Conservation (phyloP, 1,284 basidiomycete genomes). For the Grifola frondosa region DNA sequence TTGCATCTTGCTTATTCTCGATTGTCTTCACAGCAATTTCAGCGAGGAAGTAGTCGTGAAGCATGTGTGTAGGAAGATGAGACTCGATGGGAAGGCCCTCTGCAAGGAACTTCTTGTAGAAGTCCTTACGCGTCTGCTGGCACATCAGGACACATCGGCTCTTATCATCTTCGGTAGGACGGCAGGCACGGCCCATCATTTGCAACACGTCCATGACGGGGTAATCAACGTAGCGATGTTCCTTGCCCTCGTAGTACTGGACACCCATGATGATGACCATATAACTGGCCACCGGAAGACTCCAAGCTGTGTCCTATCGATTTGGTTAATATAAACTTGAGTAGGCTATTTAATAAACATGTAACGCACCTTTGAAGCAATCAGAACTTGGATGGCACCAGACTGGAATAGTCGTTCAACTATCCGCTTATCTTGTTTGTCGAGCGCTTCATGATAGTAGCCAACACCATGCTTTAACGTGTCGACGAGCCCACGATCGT, state of each 20-base stretch:
- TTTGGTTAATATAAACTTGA: conserved; percentile 1
- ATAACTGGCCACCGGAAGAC: conserved; percentile 87
- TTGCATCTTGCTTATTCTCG: conserved; percentile 97
- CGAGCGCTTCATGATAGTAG: conserved; percentile 94
- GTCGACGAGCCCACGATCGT: conserved; percentile 78
- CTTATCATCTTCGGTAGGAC: conserved; percentile 81
- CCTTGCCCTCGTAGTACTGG: conserved; percentile 93
- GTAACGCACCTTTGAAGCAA: conserved; percentile 81
- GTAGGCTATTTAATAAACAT: background rate
- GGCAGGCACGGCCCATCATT: conserved; percentile 97
- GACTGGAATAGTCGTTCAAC: conserved; percentile 93
- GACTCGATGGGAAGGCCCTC: conserved; percentile 98
- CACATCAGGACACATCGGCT: conserved; percentile 96
- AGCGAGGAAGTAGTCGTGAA: conserved; percentile 97
- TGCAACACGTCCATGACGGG: conserved; percentile 97
- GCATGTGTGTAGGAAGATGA: conserved; percentile 80
- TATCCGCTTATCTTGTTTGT: conserved; percentile 89
- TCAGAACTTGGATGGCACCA: conserved; percentile 92
- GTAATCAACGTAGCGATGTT: conserved; percentile 97
- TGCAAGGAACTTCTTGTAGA: conserved; percentile 97
- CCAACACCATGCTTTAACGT: conserved; percentile 90
- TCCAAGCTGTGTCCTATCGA: conserved; percentile 90
- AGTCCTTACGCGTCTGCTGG: conserved; percentile 95
- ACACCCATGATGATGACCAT: conserved; percentile 99
- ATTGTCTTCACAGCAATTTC: conserved; percentile 99